Evolutionary conservation across 805 yeast species (phyloP).

Genomic region (Ogataea naganishii): DNA sequence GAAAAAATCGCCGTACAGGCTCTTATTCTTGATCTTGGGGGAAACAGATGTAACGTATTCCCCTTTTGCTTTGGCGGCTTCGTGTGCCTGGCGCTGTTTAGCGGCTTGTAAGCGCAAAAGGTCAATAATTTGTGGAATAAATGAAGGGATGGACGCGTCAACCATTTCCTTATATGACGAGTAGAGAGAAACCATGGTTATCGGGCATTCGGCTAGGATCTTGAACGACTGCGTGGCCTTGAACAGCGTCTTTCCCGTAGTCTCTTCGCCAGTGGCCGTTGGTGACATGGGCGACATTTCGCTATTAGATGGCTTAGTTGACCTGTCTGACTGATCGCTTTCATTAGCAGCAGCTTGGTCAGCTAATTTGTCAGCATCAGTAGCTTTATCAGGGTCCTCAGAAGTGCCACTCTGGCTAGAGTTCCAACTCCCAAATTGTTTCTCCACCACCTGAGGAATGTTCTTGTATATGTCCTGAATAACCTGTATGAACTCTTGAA

Average conservation of each 20-base stretch:
- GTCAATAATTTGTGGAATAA: slow-evolving; percentile 75
- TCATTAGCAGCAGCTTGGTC: slow-evolving; percentile 3
- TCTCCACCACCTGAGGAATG: slow-evolving; percentile 66
- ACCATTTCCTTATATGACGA: slow-evolving; percentile 78
- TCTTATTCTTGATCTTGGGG: slow-evolving; percentile 65
- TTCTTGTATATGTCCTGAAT: slow-evolving; percentile 72
- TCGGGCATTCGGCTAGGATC: slow-evolving; percentile 92
- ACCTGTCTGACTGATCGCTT: slow-evolving; percentile 4
- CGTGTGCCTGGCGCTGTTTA: slow-evolving; percentile 65
- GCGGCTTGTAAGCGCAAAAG: slow-evolving; percentile 72
- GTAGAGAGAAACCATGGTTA: slow-evolving; percentile 87
- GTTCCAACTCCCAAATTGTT: slow-evolving; percentile 42
- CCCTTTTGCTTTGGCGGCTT: slow-evolving; percentile 45
- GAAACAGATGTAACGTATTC: slow-evolving; percentile 63
- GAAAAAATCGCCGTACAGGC: slow-evolving; percentile 80
- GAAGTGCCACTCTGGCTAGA: slow-evolving; percentile 7
- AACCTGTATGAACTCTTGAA: slow-evolving; percentile 68
- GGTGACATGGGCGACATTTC: slow-evolving; percentile 23
- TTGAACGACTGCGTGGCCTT: slow-evolving; percentile 79
- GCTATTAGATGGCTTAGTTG: not conserved
- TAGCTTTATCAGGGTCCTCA: slow-evolving; percentile 5
- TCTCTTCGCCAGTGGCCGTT: slow-evolving; percentile 30
- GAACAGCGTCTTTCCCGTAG: slow-evolving; percentile 41
- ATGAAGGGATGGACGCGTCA: slow-evolving; percentile 58
- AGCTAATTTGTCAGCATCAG: slow-evolving; percentile 2